Conservation (phyloP, 1,139 yeast species). For the Hanseniaspora uvarum region DNA sequence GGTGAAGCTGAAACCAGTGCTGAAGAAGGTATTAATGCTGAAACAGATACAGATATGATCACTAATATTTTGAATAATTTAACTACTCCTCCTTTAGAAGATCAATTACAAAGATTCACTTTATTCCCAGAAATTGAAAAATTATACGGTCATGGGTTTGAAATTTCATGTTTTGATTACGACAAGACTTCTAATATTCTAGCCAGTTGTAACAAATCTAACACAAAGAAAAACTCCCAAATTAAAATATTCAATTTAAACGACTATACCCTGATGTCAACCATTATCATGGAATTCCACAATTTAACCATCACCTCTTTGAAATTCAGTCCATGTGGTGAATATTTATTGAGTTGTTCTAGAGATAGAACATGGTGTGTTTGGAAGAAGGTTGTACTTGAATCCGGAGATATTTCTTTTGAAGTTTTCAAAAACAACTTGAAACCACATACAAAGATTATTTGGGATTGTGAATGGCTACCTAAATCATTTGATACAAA, state of each 20-base stretch:
- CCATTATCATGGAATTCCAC: conserved; percentile 46
- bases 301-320: conserved; percentile 76
- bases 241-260: conserved; percentile 30
- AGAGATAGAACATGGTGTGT: conserved; percentile 81
- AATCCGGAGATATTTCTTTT: conserved; percentile 25
- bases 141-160: conserved; percentile 95
- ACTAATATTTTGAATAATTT: conserved; percentile 36
- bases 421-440: conserved; percentile 40
- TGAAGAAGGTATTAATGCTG: conserved; percentile 35
- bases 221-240: conserved; percentile 71
- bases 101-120: conserved; percentile 80
- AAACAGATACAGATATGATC: conserved; percentile 35
- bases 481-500: conserved; percentile 35
- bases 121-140: conserved; percentile 93
- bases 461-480: conserved; percentile 93
- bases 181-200: conserved; percentile 55
- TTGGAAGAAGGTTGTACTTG: conserved; percentile 48
- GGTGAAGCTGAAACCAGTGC: conserved; percentile 39
- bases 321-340: conserved; percentile 63
- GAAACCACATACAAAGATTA: conserved; percentile 81
- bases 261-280: conserved; percentile 5
- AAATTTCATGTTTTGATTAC: conserved; percentile 68
- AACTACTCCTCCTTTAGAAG: conserved; percentile 67
- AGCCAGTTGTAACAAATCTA: conserved; percentile 89
- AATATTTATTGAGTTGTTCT: conserved; percentile 65